Percentiles rank a stretch among this genome's conserved stretches.
Evolutionary conservation across 306 rosid genomes (phyloP).

Genomic region (Cotoneaster glaucophyllus): DNA sequence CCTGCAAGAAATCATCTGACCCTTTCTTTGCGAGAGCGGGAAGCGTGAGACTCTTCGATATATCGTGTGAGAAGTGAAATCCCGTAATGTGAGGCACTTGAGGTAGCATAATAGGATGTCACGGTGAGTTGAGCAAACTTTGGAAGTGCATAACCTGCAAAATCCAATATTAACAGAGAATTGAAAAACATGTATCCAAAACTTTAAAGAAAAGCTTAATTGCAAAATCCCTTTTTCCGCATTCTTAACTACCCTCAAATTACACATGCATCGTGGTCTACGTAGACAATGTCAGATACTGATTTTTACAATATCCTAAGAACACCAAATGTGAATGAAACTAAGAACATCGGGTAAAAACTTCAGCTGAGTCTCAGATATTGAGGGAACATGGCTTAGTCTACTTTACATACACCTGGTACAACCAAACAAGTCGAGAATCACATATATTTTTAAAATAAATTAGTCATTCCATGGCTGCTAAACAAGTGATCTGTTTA

Average conservation of each 20-base stretch:
- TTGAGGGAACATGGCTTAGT: background rate
- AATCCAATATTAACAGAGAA: background rate
- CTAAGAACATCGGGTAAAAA: background rate
- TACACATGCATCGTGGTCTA: background rate
- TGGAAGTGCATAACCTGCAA: constrained; percentile 76
- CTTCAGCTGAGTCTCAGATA: background rate
- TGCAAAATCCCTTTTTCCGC: background rate
- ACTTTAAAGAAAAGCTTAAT: background rate
- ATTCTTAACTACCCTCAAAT: background rate
- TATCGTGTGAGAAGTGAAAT: constrained; percentile 86
- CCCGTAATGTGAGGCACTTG: constrained; percentile 90
- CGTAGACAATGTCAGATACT: background rate
- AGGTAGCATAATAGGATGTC: constrained; percentile 81
- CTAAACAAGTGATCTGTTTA: background rate
- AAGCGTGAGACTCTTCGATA: constrained; percentile 57
- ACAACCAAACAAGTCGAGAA: background rate
- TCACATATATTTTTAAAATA: background rate
- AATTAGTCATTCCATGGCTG: background rate
- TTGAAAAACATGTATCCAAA: background rate
- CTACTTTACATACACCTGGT: background rate
- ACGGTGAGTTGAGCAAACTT: constrained; percentile 72
- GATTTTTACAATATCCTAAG: background rate
- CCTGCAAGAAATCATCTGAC: constrained; percentile 35
- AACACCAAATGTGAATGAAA: background rate
- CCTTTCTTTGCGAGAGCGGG: constrained; percentile 37